These are phyloP conservation scores for Lactifluus pinguis DNA, from an alignment of 768 basidiomycete species.

Conservation along the genomic window DNA sequence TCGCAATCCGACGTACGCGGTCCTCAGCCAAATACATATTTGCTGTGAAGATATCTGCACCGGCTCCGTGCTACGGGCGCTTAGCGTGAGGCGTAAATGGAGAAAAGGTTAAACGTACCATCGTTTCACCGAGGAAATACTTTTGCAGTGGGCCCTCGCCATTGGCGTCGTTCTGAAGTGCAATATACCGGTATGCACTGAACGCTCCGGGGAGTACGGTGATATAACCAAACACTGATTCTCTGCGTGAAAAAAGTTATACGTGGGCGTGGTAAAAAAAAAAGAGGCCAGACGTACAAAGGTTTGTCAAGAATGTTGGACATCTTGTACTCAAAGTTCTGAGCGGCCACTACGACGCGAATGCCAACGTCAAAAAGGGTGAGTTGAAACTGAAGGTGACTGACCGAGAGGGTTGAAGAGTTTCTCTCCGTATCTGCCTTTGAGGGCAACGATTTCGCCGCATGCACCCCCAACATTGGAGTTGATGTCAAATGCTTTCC, in stretches of 20 bases:
- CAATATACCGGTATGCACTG: constrained; percentile 86
- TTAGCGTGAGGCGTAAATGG: not conserved
- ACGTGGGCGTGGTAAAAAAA: not conserved
- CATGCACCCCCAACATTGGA: constrained; percentile 89
- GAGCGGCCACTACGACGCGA: constrained; percentile 54
- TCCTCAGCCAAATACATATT: constrained; percentile 97
- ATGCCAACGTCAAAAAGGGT: not conserved
- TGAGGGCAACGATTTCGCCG: constrained; percentile 91
- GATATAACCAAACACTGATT: constrained; percentile 89
- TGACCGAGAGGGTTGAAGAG: constrained; percentile 65
- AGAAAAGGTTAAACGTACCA: constrained; percentile 37
- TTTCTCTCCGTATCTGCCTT: constrained; percentile 73
- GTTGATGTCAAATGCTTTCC: constrained; percentile 93
- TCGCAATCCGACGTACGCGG: constrained; percentile 36
- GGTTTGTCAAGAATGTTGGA: constrained; percentile 90
- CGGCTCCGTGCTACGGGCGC: constrained; percentile 54
- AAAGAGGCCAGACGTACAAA: constrained; percentile 30
- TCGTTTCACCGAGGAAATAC: constrained; percentile 95
- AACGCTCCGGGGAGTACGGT: constrained; percentile 90
- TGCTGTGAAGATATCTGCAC: constrained; percentile 86
- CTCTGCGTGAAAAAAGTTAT: constrained; percentile 30
- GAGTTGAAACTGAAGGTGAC: not conserved
- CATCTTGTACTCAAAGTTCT: constrained; percentile 95
- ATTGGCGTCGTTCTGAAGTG: constrained; percentile 72
- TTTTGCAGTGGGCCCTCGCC: constrained; percentile 89